Base-by-base conservation (phyloP, 768 basidiomycete species). In the Mycena albidolilacea region DNA sequence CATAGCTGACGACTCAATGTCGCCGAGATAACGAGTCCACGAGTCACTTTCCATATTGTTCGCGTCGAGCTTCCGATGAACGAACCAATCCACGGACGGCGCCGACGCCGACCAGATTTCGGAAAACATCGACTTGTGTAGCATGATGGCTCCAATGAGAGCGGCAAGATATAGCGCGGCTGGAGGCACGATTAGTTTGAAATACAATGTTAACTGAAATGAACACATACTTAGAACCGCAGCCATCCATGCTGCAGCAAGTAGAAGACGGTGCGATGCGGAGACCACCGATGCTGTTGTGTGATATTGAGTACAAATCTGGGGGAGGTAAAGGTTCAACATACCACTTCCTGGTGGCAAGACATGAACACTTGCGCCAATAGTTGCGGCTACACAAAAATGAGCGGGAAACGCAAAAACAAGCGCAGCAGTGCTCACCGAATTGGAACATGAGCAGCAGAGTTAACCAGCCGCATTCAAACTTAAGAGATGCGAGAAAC, bases 11-110 rank as follows among this genome's bases (percentile, higher is more conserved):
- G 75, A 60, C 38, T 76, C 75, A 39, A 76, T 76, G 63, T 76
- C 75, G 21, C 43, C 60, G 37, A 76, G 68, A 58, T 76, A 67
- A 0, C 75, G 75, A 7, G 75, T 70, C 75, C 75, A 76, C 23
- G 75, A 73, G 57, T 76, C 75, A 57, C 62, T 66, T 14, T 73
- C 69, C 5, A 69, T 14, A 37, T 12, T 72, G 35, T 76, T 61
- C 6, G 75, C 71, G 57, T 76, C 48, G 62, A 76, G 64, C 30
- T 37, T 35, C 3, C 59, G 69, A 48, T 76, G 71, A 12, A 64
- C 59, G 61, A 76, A 76, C 75, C 75, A 76, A 17, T 75, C 71
- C 17, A 72, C 69, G 0, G 71, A 72, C 44, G 54, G 46, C 37
- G 75, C 75, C 3, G 68, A 17, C 17, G 65, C 68, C 12, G 71